Conservation (phyloP, 768 basidiomycete genomes). For the Imleria badia region DNA sequence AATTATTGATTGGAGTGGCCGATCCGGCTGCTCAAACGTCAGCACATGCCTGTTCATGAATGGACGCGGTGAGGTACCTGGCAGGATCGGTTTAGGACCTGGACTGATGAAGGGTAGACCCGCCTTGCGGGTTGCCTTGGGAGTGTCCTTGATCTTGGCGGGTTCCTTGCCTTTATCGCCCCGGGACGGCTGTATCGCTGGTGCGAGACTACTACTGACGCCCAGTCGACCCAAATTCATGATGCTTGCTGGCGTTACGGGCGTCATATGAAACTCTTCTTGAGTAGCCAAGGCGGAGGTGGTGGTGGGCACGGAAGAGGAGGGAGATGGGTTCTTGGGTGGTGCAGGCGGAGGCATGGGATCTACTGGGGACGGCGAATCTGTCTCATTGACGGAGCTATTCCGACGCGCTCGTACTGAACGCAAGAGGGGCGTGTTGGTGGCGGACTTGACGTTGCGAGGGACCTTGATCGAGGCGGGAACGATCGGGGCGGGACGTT, state of each 20-base stretch:
- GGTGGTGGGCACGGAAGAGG: conserved; percentile 4
- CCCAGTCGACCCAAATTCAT: conserved; percentile 82
- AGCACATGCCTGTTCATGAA: neutral
- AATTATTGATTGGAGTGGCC: conserved; percentile 25
- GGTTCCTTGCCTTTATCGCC: conserved; percentile 31
- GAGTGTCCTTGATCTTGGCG: conserved; percentile 29
- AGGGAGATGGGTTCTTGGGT: conserved; percentile 31
- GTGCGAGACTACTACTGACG: conserved; percentile 45
- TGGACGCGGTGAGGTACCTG: conserved; percentile 45
- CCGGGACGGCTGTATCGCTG: conserved; percentile 20
- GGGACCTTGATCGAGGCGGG: conserved; percentile 22
- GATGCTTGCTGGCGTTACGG: conserved; percentile 89
- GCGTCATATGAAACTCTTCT: conserved; percentile 46
- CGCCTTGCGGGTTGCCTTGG: conserved; percentile 29
- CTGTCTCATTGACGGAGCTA: conserved; percentile 43
- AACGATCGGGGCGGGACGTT: conserved; percentile 49
- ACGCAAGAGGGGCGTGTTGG: conserved; percentile 57
- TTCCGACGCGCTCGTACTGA: conserved; percentile 44
- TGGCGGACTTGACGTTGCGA: conserved; percentile 47
- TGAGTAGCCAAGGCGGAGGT: conserved; percentile 8
- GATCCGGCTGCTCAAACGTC: conserved; percentile 34
- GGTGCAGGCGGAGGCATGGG: conserved; percentile 85
- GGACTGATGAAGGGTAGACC: conserved; percentile 45
- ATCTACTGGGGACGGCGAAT: conserved; percentile 87
- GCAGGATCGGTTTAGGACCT: conserved; percentile 69